These are phyloP conservation scores for Aspergillus sp. DNA, from an alignment of 2,329 filamentous ascomycete species.

Conservation along the genomic window DNA sequence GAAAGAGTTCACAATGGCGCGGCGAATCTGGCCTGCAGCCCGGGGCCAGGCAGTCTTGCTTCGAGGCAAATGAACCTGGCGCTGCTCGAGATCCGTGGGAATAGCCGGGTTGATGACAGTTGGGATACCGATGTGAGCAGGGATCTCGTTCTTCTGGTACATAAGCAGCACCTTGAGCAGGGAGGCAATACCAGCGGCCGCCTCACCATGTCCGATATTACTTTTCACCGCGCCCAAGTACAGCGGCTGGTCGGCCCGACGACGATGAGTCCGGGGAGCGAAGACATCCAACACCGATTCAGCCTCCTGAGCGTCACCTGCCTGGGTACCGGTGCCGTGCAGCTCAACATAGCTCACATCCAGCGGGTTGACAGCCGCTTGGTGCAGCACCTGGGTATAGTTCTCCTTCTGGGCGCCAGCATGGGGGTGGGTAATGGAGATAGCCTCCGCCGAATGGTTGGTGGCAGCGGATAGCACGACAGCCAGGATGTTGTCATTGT, in stretches of 20 bases:
- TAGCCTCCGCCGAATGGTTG: constrained; percentile 51
- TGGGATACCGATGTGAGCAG: constrained; percentile 69
- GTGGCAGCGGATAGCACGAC: constrained; percentile 46
- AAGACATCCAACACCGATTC: too few relatives aligned
- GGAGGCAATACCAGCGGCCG: constrained; percentile 33
- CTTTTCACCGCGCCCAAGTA: constrained; percentile 35
- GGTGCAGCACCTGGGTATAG: constrained; percentile 39
- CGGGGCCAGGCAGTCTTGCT: neutral
- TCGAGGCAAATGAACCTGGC: constrained; percentile 37
- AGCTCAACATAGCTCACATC: constrained; percentile 43
- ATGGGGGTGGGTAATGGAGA: constrained; percentile 47
- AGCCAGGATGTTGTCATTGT: constrained; percentile 48
- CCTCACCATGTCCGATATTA: constrained; percentile 50
- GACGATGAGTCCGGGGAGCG: too few relatives aligned
- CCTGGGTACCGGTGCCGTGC: constrained; percentile 47
- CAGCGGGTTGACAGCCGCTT: constrained; percentile 38
- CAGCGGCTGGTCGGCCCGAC: constrained; percentile 10
- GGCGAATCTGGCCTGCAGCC: too few relatives aligned
- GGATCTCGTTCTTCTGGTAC: constrained; percentile 64
- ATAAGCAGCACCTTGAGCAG: constrained; percentile 67
- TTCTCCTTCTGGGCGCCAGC: constrained; percentile 41
- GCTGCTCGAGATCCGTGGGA: constrained; percentile 30
- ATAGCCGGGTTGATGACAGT: constrained; percentile 36
- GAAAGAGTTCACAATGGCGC: constrained; percentile 62
- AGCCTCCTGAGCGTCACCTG: too few relatives aligned